phyloP scores from a whole-genome alignment of 192 early-diverging fungal species.

The Coemansia nantahalensis region DNA sequence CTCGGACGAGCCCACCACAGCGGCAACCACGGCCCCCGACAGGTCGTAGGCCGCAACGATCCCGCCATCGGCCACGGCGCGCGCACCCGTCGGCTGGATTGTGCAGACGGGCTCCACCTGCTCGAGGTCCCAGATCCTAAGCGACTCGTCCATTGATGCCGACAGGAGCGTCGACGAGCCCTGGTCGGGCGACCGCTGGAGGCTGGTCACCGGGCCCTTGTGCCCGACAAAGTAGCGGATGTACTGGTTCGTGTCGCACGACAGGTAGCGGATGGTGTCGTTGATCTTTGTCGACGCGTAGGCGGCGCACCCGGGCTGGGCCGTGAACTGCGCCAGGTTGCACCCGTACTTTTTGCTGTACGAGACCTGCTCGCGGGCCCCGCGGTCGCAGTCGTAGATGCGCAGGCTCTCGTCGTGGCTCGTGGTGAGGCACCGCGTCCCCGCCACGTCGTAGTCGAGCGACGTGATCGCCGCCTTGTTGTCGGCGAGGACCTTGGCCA shows the following conservation, averaged over 20 bases:
- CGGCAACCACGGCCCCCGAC: slow-evolving; percentile 74
- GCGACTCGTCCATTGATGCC: slow-evolving; percentile 70
- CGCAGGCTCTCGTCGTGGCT: slow-evolving; percentile 84
- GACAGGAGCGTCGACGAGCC: slow-evolving; percentile 54
- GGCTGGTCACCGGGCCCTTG: slow-evolving; percentile 63
- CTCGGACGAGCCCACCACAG: slow-evolving; percentile 46
- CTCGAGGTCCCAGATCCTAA: slow-evolving; percentile 87
- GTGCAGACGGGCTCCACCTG: slow-evolving; percentile 32
- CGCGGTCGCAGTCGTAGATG: slow-evolving; percentile 77
- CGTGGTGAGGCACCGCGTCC: slow-evolving; percentile 73
- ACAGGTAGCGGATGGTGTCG: slow-evolving; percentile 91
- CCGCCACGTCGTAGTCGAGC: slow-evolving; percentile 75
- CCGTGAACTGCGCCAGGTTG: slow-evolving; percentile 83
- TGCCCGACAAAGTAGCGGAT: slow-evolving; percentile 93
- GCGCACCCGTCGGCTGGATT: not conserved
- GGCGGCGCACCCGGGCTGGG: slow-evolving; percentile 71
- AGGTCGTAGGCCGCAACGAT: slow-evolving; percentile 73
- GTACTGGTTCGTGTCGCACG: slow-evolving; percentile 92
- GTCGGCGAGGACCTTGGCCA: slow-evolving; percentile 75
- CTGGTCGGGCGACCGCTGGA: slow-evolving; percentile 76
- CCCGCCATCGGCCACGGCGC: not conserved
- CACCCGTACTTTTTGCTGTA: slow-evolving; percentile 98
- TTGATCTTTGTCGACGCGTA: slow-evolving; percentile 95
- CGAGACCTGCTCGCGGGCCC: slow-evolving; percentile 69
- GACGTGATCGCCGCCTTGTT: slow-evolving; percentile 73